phyloP scores from a whole-genome alignment of 2,329 filamentous ascomycete genomes.

The Fusarium mexicanum region DNA sequence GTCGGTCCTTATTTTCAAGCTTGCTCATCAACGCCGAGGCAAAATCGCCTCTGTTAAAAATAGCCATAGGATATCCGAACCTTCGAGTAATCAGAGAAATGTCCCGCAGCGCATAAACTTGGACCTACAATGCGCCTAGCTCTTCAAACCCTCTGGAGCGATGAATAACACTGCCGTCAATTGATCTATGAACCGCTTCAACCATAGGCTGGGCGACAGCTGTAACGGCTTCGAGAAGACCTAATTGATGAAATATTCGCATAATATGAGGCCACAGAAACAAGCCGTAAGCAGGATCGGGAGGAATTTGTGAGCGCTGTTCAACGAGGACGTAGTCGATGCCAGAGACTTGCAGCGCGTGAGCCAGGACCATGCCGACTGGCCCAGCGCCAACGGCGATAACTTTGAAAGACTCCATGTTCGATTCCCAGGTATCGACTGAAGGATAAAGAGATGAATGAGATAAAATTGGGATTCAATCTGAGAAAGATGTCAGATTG shows the following conservation, averaged over 20 bases:
- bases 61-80: constrained; percentile 16
- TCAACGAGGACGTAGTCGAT: constrained; percentile 22
- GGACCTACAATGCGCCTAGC: background rate
- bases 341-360: constrained; percentile 5
- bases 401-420: constrained; percentile 16
- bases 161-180: background rate
- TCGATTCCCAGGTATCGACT: accelerated
- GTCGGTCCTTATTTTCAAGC: background rate
- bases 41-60: constrained; percentile 23
- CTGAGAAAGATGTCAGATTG: background rate
- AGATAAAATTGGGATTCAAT: background rate
- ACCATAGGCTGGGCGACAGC: constrained; percentile 15
- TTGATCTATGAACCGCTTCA: constrained; percentile 2
- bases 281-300: constrained; percentile 16
- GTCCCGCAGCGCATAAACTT: accelerated
- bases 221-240: background rate
- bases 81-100: accelerated
- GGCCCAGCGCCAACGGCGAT: constrained; percentile 23
- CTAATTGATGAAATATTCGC: constrained; percentile 16
- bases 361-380: constrained; percentile 11
- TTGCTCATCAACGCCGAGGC: constrained; percentile 1
- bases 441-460: accelerated
- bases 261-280: constrained; percentile 26
- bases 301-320: constrained; percentile 15
- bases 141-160: background rate